Percentiles rank a stretch among this genome's conserved stretches.
Evolutionary conservation across 345 rosid species (phyloP).

Genomic region (Conringia planisiliqua): DNA sequence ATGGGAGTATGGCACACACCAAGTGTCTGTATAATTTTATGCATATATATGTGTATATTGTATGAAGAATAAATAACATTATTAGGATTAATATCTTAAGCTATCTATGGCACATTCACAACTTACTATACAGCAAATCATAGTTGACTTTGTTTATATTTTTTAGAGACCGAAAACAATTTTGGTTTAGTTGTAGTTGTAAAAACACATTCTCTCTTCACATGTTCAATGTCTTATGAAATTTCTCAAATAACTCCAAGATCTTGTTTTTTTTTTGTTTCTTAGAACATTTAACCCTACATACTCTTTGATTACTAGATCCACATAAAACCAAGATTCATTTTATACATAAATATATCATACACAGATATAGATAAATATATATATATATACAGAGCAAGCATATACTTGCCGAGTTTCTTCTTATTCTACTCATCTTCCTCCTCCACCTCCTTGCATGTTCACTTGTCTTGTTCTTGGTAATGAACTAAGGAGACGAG

Average conservation of each 20-base stretch:
- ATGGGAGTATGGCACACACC: slow-evolving; percentile 10
- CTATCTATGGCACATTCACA: slow-evolving; percentile 13
- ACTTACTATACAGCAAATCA: slow-evolving; percentile 28
- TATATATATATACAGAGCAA: slow-evolving; percentile 28
- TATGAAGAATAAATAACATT: neutral
- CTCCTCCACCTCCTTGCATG: slow-evolving; percentile 31
- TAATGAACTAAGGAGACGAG: slow-evolving; percentile 32
- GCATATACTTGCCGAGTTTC: slow-evolving; percentile 34
- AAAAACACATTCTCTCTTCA: slow-evolving; percentile 54
- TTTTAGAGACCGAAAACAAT: slow-evolving; percentile 18
- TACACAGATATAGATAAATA: slow-evolving; percentile 2
- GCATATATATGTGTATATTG: neutral
- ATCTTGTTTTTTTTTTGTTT: slow-evolving; percentile 1
- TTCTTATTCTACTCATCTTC: slow-evolving; percentile 34
- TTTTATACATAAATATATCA: slow-evolving; percentile 12
- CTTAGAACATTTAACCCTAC: slow-evolving; percentile 33
- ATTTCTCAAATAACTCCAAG: slow-evolving; percentile 37
- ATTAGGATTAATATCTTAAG: slow-evolving; percentile 9
- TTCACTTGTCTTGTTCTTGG: slow-evolving; percentile 35
- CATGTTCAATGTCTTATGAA: slow-evolving; percentile 65
- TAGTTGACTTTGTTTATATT: slow-evolving; percentile 26
- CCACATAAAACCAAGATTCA: slow-evolving; percentile 38
- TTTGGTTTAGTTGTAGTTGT: slow-evolving; percentile 36
- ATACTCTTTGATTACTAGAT: slow-evolving; percentile 45
- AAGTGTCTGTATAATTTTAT: neutral